A percentile compares a stretch with the other conserved stretches of the same genome.
Conservation (phyloP, 129 eudicot species). For the Saussurea involucrata region DNA sequence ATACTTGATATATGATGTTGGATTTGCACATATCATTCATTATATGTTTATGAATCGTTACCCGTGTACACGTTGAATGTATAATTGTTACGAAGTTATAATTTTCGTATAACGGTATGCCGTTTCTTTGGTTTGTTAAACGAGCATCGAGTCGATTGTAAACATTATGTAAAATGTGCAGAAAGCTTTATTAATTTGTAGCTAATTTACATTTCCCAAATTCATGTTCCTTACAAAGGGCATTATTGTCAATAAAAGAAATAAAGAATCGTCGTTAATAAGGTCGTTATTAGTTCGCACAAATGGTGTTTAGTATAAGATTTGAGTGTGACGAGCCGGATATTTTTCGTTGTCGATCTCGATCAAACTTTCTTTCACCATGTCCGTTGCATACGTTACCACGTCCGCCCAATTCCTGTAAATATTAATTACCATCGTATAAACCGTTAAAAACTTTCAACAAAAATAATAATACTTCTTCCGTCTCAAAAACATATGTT, state of each 20-base stretch:
- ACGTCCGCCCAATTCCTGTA: slow-evolving; percentile 75
- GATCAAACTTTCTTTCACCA: slow-evolving; percentile 56
- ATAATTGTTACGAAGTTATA: background rate
- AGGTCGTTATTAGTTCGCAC: background rate
- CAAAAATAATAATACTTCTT: background rate
- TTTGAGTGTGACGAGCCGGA: background rate
- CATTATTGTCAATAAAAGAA: background rate
- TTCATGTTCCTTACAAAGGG: background rate
- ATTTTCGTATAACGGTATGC: background rate
- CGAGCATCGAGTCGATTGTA: background rate
- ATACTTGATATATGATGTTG: slow-evolving; percentile 13
- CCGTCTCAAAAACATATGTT: no score
- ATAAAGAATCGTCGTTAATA: background rate
- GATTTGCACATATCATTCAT: background rate
- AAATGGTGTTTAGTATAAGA: slow-evolving; percentile 1
- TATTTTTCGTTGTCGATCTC: slow-evolving; percentile 41
- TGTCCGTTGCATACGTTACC: slow-evolving; percentile 44
- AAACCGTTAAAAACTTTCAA: background rate
- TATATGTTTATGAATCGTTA: background rate
- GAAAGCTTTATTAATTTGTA: slow-evolving; percentile 13
- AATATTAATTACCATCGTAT: background rate
- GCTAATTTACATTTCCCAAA: slow-evolving; percentile 17
- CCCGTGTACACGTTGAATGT: background rate
- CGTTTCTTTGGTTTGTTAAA: background rate
- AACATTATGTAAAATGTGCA: background rate